Base-by-base conservation (phyloP, 352 stramenopile genomes). In the Globisporangium emineosum region DNA sequence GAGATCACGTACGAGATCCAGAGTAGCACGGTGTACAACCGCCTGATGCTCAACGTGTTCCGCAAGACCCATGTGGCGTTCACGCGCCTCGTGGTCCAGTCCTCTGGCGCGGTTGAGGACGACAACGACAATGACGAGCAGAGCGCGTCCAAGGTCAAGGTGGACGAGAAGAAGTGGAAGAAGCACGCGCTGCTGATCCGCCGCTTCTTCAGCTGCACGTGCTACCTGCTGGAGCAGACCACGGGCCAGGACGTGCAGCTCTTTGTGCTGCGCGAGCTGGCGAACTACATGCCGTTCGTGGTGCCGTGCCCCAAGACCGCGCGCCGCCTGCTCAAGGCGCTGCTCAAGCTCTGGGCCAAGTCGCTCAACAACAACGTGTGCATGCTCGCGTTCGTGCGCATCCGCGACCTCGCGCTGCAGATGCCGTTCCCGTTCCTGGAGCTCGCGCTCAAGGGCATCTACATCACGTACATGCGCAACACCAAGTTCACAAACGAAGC, bases 341-440 rank as follows among this genome's bases (percentile, higher is more conserved):
- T 96, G 78, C 71, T 95, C 65, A 84, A 91, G 80, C 64, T 97
- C 75, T 96, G 86, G 83, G 77, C 84, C 64, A 93, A 93, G 69
- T 88, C 81, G 59, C 72, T 93, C 40, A 84, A 93, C 62, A 81
- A 75, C 25, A 83, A 78, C 50, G 83, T 93, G 62, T 91, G 82
- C 70, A 90, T 99, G 70, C 79, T 98, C 59, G 83, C 96, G 17
- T 99, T 99, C 69, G 82, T 99, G 50, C 91, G 96, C 15, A 97
- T 99, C 55, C 91, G 97, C 53, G 94, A 99, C 67, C 72, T 99
- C 65, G 95, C 95, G 53, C 70, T 98, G 50, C 86, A 92, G 33
- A 89, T 99, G 77, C 95, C 96, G 29, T 99, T 98, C 77, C 94
- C 97, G 52, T 98, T 99, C 73, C 81, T 98, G 40, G 97, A 99